phyloP scores from a whole-genome alignment of 2,329 filamentous ascomycete species.

The Aspergillus intermedius region DNA sequence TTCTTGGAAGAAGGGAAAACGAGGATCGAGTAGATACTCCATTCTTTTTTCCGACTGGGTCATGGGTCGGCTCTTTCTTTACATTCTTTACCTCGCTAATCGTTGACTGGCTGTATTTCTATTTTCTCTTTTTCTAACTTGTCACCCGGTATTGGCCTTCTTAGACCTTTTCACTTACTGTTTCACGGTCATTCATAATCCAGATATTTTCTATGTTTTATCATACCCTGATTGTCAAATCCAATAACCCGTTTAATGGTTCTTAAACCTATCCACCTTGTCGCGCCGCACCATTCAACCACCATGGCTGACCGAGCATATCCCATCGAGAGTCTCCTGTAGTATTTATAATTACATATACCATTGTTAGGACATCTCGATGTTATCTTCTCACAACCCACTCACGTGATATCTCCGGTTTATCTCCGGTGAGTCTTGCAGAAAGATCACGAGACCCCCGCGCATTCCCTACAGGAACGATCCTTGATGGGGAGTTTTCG shows the following conservation, averaged over 20 bases:
- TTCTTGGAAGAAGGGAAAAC: slow-evolving; percentile 97
- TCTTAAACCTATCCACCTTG: too few species aligned
- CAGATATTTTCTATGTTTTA: not conserved
- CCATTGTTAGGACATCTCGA: not conserved
- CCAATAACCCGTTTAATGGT: too few species aligned
- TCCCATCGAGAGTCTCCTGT: too few species aligned
- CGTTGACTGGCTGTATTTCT: slow-evolving; percentile 2
- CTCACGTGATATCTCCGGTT: slow-evolving; percentile 5
- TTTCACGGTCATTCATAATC: not conserved
- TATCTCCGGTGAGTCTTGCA: slow-evolving; percentile 1
- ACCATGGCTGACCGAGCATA: too few species aligned
- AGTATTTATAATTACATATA: not conserved
- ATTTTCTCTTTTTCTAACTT: slow-evolving; percentile 8
- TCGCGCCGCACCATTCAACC: too few species aligned
- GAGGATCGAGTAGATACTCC: slow-evolving; percentile 64
- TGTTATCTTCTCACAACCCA: too few species aligned
- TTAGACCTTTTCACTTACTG: not conserved
- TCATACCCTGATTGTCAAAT: not conserved
- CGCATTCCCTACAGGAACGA: not conserved
- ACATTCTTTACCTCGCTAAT: slow-evolving; percentile 2
- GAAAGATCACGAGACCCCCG: too few species aligned
- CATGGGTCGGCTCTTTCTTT: not conserved
- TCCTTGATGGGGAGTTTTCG: slow-evolving; percentile 26
- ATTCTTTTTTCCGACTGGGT: not conserved
- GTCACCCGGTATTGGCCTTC: not conserved